Conservation (phyloP, 306 rosid species). For the Prunus padus region DNA sequence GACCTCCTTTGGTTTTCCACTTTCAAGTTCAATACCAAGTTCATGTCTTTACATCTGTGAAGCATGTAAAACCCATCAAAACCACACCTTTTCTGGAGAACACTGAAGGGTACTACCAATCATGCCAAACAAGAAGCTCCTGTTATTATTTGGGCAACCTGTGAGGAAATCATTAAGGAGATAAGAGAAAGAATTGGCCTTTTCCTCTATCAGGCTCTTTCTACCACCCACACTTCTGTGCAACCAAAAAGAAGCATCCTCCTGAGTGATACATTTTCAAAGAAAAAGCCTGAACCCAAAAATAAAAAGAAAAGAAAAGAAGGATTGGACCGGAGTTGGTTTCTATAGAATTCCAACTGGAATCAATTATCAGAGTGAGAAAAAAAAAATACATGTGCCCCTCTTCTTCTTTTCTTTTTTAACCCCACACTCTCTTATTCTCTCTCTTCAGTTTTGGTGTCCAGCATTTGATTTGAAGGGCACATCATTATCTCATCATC, state of each 20-base stretch:
- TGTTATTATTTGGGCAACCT: conserved; percentile 47
- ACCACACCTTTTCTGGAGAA: conserved; percentile 17
- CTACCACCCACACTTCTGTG: conserved; percentile 46
- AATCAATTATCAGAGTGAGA: conserved; percentile 37
- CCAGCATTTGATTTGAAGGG: conserved; percentile 61
- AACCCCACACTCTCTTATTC: conserved; percentile 20
- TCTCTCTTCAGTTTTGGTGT: conserved; percentile 40
- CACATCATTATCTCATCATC: conserved; percentile 92
- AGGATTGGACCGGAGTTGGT: conserved; percentile 22
- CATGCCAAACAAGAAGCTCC: conserved; percentile 44
- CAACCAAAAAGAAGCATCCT: conserved; percentile 50
- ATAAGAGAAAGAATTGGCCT: conserved; percentile 37
- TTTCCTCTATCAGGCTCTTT: conserved; percentile 47
- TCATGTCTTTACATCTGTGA: conserved; percentile 32
- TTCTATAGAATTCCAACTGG: conserved; percentile 41
- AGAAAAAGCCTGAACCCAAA: conserved; percentile 25
- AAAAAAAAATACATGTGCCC: neutral
- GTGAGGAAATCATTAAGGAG: conserved; percentile 47
- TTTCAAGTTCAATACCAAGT: conserved; percentile 25
- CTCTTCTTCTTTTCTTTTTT: conserved; percentile 1
- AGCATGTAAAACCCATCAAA: conserved; percentile 40
- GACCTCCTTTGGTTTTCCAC: conserved; percentile 2
- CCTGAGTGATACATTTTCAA: conserved; percentile 39
- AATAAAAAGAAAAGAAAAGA: conserved; percentile 1
- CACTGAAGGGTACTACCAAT: conserved; percentile 43